Conservation (phyloP, 805 yeast species). For the Jamesozyma jinghongensis region DNA sequence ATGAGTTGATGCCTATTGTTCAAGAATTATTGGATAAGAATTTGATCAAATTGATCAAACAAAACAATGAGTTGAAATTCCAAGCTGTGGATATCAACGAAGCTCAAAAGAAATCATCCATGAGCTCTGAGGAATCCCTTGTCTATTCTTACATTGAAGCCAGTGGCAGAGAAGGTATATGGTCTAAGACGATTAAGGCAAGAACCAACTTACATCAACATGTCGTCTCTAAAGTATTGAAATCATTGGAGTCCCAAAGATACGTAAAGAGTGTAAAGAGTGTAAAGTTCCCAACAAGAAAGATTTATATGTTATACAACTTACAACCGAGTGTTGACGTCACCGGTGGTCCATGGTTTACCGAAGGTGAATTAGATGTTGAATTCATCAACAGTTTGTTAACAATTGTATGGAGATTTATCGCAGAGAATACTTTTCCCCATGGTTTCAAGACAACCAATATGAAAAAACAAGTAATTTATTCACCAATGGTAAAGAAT, state of each 20-base stretch:
- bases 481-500: slow-evolving; percentile 48
- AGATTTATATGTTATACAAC: slow-evolving; percentile 90
- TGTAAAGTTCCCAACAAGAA: slow-evolving; percentile 88
- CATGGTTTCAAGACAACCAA: slow-evolving; percentile 42
- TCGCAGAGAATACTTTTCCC: slow-evolving; percentile 70
- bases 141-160: slow-evolving; percentile 88
- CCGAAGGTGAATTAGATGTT: slow-evolving; percentile 88
- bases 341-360: slow-evolving; percentile 99
- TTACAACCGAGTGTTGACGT: slow-evolving; percentile 91
- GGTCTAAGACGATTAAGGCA: slow-evolving; percentile 88
- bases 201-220: slow-evolving; percentile 86
- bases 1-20: slow-evolving; percentile 39
- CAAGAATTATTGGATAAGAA: slow-evolving; percentile 49
- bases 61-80: slow-evolving; percentile 59
- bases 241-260: slow-evolving; percentile 68
- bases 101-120: slow-evolving; percentile 65
- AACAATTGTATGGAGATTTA: slow-evolving; percentile 80
- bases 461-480: slow-evolving; percentile 27
- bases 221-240: slow-evolving; percentile 76
- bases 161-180: slow-evolving; percentile 88
- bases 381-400: slow-evolving; percentile 83
- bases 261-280: slow-evolving; percentile 83
- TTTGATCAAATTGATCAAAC: slow-evolving; percentile 59
- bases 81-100: slow-evolving; percentile 66
- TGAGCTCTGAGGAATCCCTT: slow-evolving; percentile 84